Evolutionary conservation across 2,329 filamentous ascomycete species (phyloP), one percentile per base, ranked within the genome.

Genomic region (Colletotrichum tofieldiae): DNA sequence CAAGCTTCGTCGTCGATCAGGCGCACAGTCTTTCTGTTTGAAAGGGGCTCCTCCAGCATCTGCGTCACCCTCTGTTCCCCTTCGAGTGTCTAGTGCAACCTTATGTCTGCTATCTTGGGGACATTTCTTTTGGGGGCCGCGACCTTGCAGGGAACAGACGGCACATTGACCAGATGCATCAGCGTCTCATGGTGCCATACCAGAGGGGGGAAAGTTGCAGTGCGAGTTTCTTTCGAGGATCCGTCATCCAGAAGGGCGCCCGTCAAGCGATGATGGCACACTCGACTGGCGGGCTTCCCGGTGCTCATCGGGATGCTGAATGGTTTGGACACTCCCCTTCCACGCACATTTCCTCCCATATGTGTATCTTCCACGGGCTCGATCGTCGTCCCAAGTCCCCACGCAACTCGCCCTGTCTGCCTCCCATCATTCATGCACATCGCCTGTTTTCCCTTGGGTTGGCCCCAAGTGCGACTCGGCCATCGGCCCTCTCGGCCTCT

Each of bases 401-500:
- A 41, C 23, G 62, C 47, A 43, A 43, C 23, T 41, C 35, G 35
- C n/a, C 32, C 35, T 29, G 39, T 37, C 26, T 35, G 32, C 49
- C 35, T 62, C 43, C 29, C 56, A 37, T 62, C 41, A 29, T 67
- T 67, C 58, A 71, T 67, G 68, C 68, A 67, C 64, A 71, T 71
- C 64, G 68, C 64, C 68, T 71, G 52, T 67, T 54, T 71, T 63
- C 56, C 63, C 64, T 51, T 51, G 58, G 64, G 35, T 58, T 35
- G 64, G 23, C 49, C 49, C 43, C 43, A 51, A 54, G 65, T 67
- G 64, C 58, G 64, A 71, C 68, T 71, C 68, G 68, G 65, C 58
- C 68, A 63, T 65, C 68, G 68, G 68, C n/a, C 68, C 62, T 67
- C 64, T 71, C 68, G 68, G 68, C 64, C 56, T 62, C 49, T 67